These are phyloP conservation scores for Lenzites betulinus DNA, from an alignment of 768 basidiomycete genomes.

Conservation along the genomic window DNA sequence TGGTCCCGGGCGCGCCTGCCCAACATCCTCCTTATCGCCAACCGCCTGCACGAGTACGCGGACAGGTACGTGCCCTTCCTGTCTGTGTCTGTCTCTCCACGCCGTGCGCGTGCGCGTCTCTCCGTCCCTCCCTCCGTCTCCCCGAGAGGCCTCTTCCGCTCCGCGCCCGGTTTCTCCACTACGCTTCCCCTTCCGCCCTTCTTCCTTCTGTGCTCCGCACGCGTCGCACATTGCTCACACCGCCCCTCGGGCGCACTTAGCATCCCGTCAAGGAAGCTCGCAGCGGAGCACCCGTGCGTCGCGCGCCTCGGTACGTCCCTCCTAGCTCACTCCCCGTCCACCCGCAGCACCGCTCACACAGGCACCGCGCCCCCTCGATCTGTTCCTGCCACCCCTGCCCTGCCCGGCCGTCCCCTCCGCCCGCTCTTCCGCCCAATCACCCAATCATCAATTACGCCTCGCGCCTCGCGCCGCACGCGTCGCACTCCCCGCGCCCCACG, in stretches of 20 bases:
- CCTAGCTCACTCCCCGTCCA: conserved; percentile 15
- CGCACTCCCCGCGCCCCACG: conserved; percentile 19
- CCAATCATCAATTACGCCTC: conserved; percentile 9
- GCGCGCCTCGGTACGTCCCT: conserved; percentile 50
- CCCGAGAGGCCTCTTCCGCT: neutral
- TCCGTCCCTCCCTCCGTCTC: conserved; percentile 11
- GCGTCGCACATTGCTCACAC: conserved; percentile 10
- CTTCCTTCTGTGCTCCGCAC: conserved; percentile 7
- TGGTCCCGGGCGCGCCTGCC: conserved; percentile 51
- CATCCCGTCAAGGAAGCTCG: conserved; percentile 52
- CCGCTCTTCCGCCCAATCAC: neutral
- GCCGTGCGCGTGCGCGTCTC: too few species aligned
- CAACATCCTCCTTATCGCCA: conserved; percentile 61
- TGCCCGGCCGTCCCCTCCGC: neutral
- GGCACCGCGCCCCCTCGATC: neutral
- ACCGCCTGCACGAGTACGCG: conserved; percentile 64
- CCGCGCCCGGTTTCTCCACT: neutral
- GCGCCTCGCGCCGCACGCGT: too few species aligned
- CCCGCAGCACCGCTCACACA: neutral
- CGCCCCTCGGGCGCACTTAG: conserved; percentile 36
- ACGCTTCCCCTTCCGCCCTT: neutral
- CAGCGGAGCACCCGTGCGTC: conserved; percentile 53
- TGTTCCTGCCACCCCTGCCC: neutral
- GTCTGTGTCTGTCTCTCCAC: too few species aligned
- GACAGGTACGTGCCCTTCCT: conserved; percentile 51